Evolutionary conservation across 2,329 filamentous ascomycete genomes (phyloP), one percentile per base, ranked within the genome.

Genomic region (Alternaria incomplexa): DNA sequence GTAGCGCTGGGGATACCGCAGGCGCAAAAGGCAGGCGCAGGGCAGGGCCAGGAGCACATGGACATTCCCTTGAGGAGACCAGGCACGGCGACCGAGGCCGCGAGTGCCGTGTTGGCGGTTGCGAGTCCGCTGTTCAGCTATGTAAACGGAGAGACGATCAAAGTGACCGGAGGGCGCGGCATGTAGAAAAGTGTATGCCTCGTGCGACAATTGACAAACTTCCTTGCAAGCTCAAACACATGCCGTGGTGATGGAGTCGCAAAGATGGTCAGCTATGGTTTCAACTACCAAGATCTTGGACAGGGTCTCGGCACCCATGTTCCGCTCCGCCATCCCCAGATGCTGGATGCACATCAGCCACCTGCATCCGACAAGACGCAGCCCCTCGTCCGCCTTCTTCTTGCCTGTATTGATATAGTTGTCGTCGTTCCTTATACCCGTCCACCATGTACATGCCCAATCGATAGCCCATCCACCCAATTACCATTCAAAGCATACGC

Each of bases 131-230:
- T 94, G 74, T 93, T 96, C 73, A 89, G 89, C 44, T 97, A 97
- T 82, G 92, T 97, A 5, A 90, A 87, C 65, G 93, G 93, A 0
- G 93, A 97, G 86, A 95, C 92, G 0, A 91, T 97, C 70, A 92
- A 90, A 83, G 92, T 96, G 56, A 96, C 92, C 6, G 93, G 93
- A 13, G 93, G 93, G 3, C 84, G 87, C 68, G 86, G 86, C 73
- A 89, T 88, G 78, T 89, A 85, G 77, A 65, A 9, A 48, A 28
- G 17, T 46, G n/a, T 40, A 46, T 25, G 50, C n/a, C 7, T 58
- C 15, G 55, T 58, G 36, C 47, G 32, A 45, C 36, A 40, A 2
- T 20, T 15, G 28, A 22, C n/a, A 47, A 20, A 23, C 25, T 17
- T 26, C 9, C 1, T 32, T 44, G 22, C 6, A 48, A 47, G 52